These are phyloP conservation scores for Fusarium armeniacum DNA, from an alignment of 2,329 filamentous ascomycete species.

Conservation along the genomic window DNA sequence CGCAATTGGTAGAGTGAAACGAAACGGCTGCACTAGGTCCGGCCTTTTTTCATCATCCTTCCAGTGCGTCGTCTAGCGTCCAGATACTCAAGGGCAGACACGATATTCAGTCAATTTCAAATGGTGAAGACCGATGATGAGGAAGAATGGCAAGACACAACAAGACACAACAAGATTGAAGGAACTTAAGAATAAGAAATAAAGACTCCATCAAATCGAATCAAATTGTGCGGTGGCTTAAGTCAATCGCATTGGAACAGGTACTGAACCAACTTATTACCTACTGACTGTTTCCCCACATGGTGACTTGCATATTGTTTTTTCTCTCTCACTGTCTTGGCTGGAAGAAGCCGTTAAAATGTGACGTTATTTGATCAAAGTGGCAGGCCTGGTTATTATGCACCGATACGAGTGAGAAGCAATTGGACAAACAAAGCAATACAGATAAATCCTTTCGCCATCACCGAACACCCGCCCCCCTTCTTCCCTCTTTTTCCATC, in stretches of 20 bases:
- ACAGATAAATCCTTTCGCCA: not conserved
- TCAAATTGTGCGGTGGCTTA: conserved; percentile 4
- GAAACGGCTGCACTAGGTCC: conserved; percentile 44
- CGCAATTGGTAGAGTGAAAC: conserved; percentile 45
- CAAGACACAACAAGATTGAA: conserved; percentile 28
- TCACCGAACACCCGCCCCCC: not conserved
- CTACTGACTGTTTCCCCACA: conserved; percentile 49
- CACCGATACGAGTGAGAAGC: conserved; percentile 13
- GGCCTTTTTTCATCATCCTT: conserved; percentile 30
- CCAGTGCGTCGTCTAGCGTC: conserved; percentile 22
- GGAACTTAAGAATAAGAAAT: conserved; percentile 5
- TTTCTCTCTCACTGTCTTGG: conserved; percentile 7
- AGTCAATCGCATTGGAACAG: conserved; percentile 1
- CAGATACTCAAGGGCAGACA: conserved; percentile 1
- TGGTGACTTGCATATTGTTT: conserved; percentile 45
- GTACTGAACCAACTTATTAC: not conserved
- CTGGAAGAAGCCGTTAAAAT: conserved; percentile 28
- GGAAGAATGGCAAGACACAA: conserved; percentile 13
- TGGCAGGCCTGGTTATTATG: conserved; percentile 15
- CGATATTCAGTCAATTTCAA: not conserved
- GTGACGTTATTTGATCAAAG: conserved; percentile 26
- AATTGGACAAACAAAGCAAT: conserved; percentile 9
- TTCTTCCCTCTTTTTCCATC: not conserved
- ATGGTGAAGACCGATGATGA: conserved; percentile 7
- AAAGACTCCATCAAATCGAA: conserved; percentile 8